Percentiles rank a stretch among this genome's conserved stretches.
These are phyloP conservation scores for Pythium folliculosum DNA, from an alignment of 352 stramenopile species.

Conservation along the genomic window DNA sequence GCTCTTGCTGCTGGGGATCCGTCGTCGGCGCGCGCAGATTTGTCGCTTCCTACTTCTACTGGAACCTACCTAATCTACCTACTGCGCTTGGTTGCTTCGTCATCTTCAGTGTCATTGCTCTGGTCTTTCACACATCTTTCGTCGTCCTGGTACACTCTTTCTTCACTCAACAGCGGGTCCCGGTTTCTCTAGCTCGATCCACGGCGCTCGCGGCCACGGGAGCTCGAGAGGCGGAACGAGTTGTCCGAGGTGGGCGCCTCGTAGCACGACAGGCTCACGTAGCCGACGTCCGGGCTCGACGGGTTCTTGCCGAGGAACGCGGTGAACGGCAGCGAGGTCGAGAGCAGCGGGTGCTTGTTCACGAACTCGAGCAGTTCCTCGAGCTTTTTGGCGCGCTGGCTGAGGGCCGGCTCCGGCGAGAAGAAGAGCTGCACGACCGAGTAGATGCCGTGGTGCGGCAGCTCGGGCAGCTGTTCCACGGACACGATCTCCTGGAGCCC, in stretches of 20 bases:
- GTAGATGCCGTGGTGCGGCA: conserved; percentile 64
- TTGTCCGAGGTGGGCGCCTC: conserved; percentile 53
- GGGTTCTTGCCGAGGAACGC: conserved; percentile 76
- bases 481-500: conserved; percentile 42
- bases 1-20: neutral
- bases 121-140: conserved; percentile 7
- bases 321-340: conserved; percentile 42
- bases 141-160: conserved; percentile 6
- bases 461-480: conserved; percentile 34
- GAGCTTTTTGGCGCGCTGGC: conserved; percentile 49
- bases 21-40: conserved; percentile 25
- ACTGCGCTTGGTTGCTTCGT: conserved; percentile 25
- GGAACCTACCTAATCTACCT: conserved; percentile 30
- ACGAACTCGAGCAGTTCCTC: conserved; percentile 64
- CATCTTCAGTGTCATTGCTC: conserved; percentile 20
- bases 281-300: conserved; percentile 60
- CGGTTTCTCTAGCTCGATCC: conserved; percentile 20
- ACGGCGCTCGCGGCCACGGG: conserved; percentile 16
- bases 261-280: conserved; percentile 73
- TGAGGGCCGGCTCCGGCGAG: conserved; percentile 56
- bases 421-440: conserved; percentile 74
- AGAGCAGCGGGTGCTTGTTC: conserved; percentile 52
- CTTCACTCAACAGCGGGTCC: conserved; percentile 9
- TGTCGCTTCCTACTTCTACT: conserved; percentile 27
- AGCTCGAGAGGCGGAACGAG: conserved; percentile 27